Percentiles rank a stretch among this genome's conserved stretches.
Evolutionary conservation across 1,139 yeast species (phyloP).

Genomic region (Blastobotrys serpentis): DNA sequence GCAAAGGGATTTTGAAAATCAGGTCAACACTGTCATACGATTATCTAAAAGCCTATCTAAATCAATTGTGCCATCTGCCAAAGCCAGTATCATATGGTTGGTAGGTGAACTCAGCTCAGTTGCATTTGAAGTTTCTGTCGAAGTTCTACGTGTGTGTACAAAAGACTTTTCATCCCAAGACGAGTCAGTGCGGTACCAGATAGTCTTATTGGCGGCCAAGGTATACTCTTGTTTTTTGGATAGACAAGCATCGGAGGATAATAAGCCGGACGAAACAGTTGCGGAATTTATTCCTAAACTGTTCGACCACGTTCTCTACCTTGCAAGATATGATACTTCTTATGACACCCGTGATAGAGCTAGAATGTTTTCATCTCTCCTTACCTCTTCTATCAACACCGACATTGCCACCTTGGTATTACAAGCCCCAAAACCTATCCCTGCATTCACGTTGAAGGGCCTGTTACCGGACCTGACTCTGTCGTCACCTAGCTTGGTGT

Average conservation of each 20-base stretch:
- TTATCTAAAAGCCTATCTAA: constrained; percentile 37
- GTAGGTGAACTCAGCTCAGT: constrained; percentile 71
- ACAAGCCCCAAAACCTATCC: constrained; percentile 76
- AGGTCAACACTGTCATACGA: constrained; percentile 44
- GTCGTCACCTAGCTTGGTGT: constrained; percentile 37
- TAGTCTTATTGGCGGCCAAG: constrained; percentile 72
- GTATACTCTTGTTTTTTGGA: constrained; percentile 56
- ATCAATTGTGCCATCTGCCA: constrained; percentile 46
- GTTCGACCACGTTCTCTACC: constrained; percentile 54
- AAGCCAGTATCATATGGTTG: constrained; percentile 86
- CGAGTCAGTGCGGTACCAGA: constrained; percentile 65
- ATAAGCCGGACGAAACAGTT: constrained; percentile 12
- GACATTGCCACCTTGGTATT: constrained; percentile 70
- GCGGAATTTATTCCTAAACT: constrained; percentile 53
- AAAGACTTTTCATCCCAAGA: constrained; percentile 56
- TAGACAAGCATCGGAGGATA: constrained; percentile 29
- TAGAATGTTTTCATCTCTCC: constrained; percentile 61
- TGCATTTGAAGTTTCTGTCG: constrained; percentile 66
- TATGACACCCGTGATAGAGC: constrained; percentile 87
- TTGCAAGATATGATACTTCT: constrained; percentile 71
- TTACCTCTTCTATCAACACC: constrained; percentile 37
- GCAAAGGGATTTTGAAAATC: constrained; percentile 55
- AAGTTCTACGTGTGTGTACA: constrained; percentile 64
- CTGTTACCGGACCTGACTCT: constrained; percentile 26
- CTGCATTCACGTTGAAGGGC: constrained; percentile 27